These are phyloP conservation scores for Coemansia sp. DNA, from an alignment of 192 early-diverging fungal genomes.

Conservation along the genomic window DNA sequence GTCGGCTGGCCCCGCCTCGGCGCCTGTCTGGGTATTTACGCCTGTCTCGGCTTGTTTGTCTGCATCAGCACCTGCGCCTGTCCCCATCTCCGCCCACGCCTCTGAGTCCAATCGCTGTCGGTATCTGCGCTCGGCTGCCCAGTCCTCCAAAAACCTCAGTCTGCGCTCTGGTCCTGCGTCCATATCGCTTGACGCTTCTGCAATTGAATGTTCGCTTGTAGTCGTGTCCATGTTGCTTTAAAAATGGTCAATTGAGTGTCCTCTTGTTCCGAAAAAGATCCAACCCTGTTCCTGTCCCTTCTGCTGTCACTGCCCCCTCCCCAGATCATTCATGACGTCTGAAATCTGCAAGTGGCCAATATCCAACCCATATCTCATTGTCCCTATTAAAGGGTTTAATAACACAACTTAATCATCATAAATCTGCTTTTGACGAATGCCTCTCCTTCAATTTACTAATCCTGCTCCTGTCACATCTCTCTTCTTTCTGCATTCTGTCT, in stretches of 20 bases:
- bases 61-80: slow-evolving; percentile 7
- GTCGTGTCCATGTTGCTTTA: too few relatives aligned
- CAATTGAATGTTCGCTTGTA: too few relatives aligned
- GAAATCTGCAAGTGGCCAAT: too few relatives aligned
- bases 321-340: too few relatives aligned
- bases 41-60: background rate
- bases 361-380: too few relatives aligned
- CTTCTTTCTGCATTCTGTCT: too few relatives aligned
- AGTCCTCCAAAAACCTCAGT: background rate
- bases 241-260: background rate
- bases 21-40: background rate
- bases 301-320: background rate
- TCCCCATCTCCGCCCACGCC: too few relatives aligned
- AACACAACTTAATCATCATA: too few relatives aligned
- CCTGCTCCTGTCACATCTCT: too few relatives aligned
- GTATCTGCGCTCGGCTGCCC: background rate
- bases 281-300: background rate
- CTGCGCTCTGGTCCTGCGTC: background rate
- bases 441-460: background rate
- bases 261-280: background rate
- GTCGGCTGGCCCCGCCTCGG: background rate
- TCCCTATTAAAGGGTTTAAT: too few relatives aligned
- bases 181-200: too few relatives aligned
- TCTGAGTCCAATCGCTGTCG: background rate
- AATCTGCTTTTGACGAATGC: too few relatives aligned